These are phyloP conservation scores for Cucumis cinereus DNA, from an alignment of 306 rosid species.

Conservation along the genomic window DNA sequence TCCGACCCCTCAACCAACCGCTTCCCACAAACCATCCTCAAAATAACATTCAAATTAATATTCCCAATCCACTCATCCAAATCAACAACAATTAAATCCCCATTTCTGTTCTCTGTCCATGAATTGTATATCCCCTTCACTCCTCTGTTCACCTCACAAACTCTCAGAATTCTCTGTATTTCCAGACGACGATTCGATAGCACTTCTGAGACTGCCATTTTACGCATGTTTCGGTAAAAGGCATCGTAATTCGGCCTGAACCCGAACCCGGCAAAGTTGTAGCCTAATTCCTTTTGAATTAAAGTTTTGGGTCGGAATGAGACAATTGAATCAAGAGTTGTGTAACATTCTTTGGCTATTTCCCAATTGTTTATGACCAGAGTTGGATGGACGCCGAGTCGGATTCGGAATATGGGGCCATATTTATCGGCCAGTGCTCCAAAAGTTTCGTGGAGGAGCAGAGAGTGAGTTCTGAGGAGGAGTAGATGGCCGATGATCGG, in stretches of 20 bases:
- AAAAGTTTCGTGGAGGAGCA: slow-evolving; percentile 22
- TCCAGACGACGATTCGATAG: slow-evolving; percentile 32
- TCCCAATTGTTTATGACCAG: slow-evolving; percentile 24
- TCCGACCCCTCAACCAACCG: background rate
- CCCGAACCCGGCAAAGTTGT: slow-evolving; percentile 29
- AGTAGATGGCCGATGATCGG: slow-evolving; percentile 55
- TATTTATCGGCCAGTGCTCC: slow-evolving; percentile 33
- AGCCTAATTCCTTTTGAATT: slow-evolving; percentile 9
- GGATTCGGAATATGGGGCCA: slow-evolving; percentile 21
- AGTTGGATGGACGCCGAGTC: slow-evolving; percentile 16
- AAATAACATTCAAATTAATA: slow-evolving; percentile 26
- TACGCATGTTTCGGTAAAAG: slow-evolving; percentile 31
- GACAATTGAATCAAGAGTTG: slow-evolving; percentile 18
- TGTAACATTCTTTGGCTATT: slow-evolving; percentile 32
- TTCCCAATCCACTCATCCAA: slow-evolving; percentile 30
- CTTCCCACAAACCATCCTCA: slow-evolving; percentile 31
- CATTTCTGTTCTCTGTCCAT: slow-evolving; percentile 1
- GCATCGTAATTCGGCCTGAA: slow-evolving; percentile 15
- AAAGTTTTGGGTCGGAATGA: slow-evolving; percentile 18
- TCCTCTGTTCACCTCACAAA: slow-evolving; percentile 11
- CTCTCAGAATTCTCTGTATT: slow-evolving; percentile 14
- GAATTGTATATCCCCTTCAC: slow-evolving; percentile 16
- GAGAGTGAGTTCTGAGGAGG: slow-evolving; percentile 12
- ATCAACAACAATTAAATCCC: background rate
- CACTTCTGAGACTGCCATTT: slow-evolving; percentile 16